Percentiles rank a stretch among this genome's conserved stretches.
Conservation (phyloP, 2,329 filamentous ascomycete genomes). For the Talaromyces atroroseus region DNA sequence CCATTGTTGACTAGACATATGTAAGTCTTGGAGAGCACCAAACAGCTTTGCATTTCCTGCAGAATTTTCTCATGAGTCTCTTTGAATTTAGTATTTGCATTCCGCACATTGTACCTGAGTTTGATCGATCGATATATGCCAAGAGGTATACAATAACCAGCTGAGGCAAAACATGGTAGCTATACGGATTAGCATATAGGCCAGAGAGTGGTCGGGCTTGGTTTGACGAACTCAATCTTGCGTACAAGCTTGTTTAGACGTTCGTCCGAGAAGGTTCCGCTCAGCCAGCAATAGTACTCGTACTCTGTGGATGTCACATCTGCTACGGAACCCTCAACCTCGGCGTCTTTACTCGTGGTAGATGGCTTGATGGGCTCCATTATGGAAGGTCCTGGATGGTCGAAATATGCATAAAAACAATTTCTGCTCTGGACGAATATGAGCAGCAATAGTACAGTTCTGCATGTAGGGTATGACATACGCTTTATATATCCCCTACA, state of each 20-base stretch:
- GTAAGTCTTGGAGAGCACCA: neutral
- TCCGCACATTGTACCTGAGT: neutral
- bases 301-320: neutral
- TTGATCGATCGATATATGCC: neutral
- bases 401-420: too few relatives aligned
- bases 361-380: neutral
- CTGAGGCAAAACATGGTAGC: neutral
- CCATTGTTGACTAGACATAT: neutral
- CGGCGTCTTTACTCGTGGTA: neutral
- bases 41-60: neutral
- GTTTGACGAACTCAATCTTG: neutral
- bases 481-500: neutral
- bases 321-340: neutral
- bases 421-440: neutral
- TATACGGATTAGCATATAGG: neutral
- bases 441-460: neutral
- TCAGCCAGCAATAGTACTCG: neutral
- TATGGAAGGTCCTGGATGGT: too few relatives aligned
- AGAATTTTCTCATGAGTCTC: too few relatives aligned
- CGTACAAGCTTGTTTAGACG: neutral
- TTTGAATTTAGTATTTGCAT: too few relatives aligned
- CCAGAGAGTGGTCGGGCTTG: neutral
- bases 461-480: neutral
- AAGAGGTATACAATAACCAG: neutral
- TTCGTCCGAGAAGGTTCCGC: neutral